These are phyloP conservation scores for Lumnitzera racemosa DNA, from an alignment of 345 rosid genomes.

Conservation along the genomic window DNA sequence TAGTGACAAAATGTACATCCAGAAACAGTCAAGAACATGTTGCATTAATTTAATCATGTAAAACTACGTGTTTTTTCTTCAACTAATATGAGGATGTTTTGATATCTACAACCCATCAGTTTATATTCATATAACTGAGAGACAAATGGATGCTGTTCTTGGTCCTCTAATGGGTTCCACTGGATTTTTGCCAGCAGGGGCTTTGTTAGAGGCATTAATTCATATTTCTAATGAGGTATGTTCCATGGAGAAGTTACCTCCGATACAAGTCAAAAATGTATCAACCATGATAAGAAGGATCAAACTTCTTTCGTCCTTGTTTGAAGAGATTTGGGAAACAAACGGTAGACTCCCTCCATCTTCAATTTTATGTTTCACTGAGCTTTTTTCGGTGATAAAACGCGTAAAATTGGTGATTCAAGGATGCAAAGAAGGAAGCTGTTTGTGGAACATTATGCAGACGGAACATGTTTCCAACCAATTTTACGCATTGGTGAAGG, in stretches of 20 bases:
- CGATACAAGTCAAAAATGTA: slow-evolving; percentile 32
- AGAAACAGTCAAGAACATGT: slow-evolving; percentile 27
- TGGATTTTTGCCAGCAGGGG: slow-evolving; percentile 35
- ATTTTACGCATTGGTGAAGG: slow-evolving; percentile 45
- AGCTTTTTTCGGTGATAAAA: slow-evolving; percentile 45
- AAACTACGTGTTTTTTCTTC: no score
- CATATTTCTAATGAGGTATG: slow-evolving; percentile 36
- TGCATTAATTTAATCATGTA: slow-evolving; percentile 9
- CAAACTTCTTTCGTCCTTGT: slow-evolving; percentile 44
- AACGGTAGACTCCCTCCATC: slow-evolving; percentile 40
- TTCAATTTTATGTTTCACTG: slow-evolving; percentile 45
- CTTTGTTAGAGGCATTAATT: slow-evolving; percentile 40
- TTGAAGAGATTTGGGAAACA: slow-evolving; percentile 46
- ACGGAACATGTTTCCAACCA: slow-evolving; percentile 35
- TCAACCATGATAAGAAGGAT: slow-evolving; percentile 52
- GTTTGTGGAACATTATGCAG: slow-evolving; percentile 40
- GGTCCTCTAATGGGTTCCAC: slow-evolving; percentile 25
- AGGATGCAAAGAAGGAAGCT: slow-evolving; percentile 44
- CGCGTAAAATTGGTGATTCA: slow-evolving; percentile 36
- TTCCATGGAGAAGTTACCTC: slow-evolving; percentile 44
- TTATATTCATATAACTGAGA: no score
- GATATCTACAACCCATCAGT: no score
- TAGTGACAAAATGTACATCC: slow-evolving; percentile 10
- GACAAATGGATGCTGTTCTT: slow-evolving; percentile 18
- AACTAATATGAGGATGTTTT: no score